Base-by-base conservation (phyloP, 2,329 filamentous ascomycete species). In the Beauveria asiatica region DNA sequence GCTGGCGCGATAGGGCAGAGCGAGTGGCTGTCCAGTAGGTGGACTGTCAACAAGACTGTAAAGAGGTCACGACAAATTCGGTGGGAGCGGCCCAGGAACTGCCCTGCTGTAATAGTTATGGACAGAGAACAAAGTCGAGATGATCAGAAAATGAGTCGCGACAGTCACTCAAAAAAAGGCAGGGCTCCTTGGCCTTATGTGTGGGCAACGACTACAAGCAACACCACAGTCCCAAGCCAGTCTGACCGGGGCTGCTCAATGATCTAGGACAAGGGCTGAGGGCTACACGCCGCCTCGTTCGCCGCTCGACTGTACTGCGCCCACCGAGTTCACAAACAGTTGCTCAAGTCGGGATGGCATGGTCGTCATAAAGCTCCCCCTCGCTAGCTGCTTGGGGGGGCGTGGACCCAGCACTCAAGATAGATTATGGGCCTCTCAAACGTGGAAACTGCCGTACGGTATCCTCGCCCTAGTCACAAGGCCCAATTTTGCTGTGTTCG, bases 201-300 rank as follows among this genome's bases (percentile, higher is more conserved):
- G 56, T 51, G 56, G 56, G 42, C 56, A 27, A 48, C 19, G 27
- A 48, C 54, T 21, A 27, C 27, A 39, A 48, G 46, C 48, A 51
- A 52, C 57, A 52, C 17, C 37, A 52, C 39, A 25, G 23, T 27
- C 37, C 39, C 57, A 59, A 59, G 49, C 39, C 57, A 23, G 48
- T 59, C 57, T 52, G 57, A 59, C 57, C 30, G 57, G 57, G 57
- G 57, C 48, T 37, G 49, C 11, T 59, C 48, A 53, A 59, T 27
- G 57, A 59, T 59, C 57, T 53, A 37, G 57, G 57, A 59, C 57
- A 53, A 52, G 57, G 57, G 57, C 57, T 59, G 48, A 46, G 41
- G 45, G 39, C 30, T 44, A 44, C 48, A 37, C 16, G 48, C 57
- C 57, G 57, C 48, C 49, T 59, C 57, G 49, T 53, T 53, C 42